These are phyloP conservation scores for Tetracladium setigerum DNA, from an alignment of 495 filamentous ascomycete genomes.

Conservation along the genomic window DNA sequence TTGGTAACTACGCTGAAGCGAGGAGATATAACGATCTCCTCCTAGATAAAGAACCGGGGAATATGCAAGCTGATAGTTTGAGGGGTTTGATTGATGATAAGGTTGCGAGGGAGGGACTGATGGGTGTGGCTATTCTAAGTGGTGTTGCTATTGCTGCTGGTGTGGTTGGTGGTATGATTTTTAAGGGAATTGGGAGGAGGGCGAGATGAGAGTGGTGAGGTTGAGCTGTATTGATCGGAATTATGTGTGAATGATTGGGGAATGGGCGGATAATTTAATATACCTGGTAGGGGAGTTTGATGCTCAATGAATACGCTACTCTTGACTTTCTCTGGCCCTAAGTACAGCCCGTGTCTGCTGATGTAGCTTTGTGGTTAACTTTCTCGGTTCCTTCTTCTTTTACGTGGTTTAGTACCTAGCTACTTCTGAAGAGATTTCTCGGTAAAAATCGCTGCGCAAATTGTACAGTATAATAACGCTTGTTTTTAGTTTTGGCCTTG, in stretches of 20 bases:
- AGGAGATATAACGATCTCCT: constrained; percentile 88
- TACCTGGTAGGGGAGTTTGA: constrained; percentile 13
- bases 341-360: too few relatives aligned
- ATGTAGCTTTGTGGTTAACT: too few relatives aligned
- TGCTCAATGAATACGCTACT: constrained; percentile 9
- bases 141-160: constrained; percentile 89
- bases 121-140: constrained; percentile 95
- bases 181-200: constrained; percentile 59
- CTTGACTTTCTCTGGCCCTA: too few relatives aligned
- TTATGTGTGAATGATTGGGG: constrained; percentile 1
- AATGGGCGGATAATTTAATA: constrained; percentile 12
- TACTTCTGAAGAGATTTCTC: too few relatives aligned
- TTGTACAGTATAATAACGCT: too few relatives aligned
- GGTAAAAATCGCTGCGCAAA: too few relatives aligned
- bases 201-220: constrained; percentile 17
- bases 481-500: too few relatives aligned
- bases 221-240: neutral
- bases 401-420: too few relatives aligned
- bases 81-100: constrained; percentile 87
- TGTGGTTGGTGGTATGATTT: constrained; percentile 79
- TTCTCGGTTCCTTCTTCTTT: too few relatives aligned
- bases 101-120: constrained; percentile 84
- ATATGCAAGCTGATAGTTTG: constrained; percentile 82
- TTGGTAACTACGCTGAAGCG: constrained; percentile 94
- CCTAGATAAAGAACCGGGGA: constrained; percentile 79